Base-by-base conservation (phyloP, 768 basidiomycete genomes). In the Termitomyces sp. region DNA sequence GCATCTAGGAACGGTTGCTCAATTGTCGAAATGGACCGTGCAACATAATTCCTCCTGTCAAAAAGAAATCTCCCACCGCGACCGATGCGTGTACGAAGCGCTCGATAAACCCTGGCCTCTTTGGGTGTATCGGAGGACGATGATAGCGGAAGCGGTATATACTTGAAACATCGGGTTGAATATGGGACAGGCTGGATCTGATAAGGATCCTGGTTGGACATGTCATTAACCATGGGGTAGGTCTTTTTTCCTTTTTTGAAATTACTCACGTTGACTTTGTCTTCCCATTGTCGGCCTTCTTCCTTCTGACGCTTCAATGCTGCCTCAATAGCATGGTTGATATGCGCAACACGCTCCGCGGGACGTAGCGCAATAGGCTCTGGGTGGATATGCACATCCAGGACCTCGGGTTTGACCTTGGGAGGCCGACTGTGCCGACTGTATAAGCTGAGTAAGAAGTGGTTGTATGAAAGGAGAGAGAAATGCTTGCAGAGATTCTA, bases 231-330 rank as follows among this genome's bases (percentile, higher is more conserved):
- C 53, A 36, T 14, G 12, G 14, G 14, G 52, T 16, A 40, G 9
- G n/a, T n/a, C 40, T 13, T 38, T 49, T 16, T 49, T 23, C 23
- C 23, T 1, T 23, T n/a, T 18, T 16, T 6, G 12, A 35, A 48
- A 38, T 53, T 3, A 72, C 82, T 68, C 67, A 93, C 89, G 72
- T 96, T 94, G 62, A 92, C 80, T 48, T 79, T 76, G 68, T 98
- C 95, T 64, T 96, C 94, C 88, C 93, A 96, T 50, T 84, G 80
- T 49, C 86, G 81, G 66, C 93, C 89, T 53, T 78, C 71, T 53
- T 94, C 89, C 70, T 87, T 88, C 70, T 87, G 85, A 50, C 75
- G 76, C 26, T 70, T 76, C 66, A 88, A 70, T 43, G 81, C 78
- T 23, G 77, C 77, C 67, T 88, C 90, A 69, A 89, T 81, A 67